phyloP scores from a whole-genome alignment of 352 stramenopile genomes.

The Globisporangium perplexum region DNA sequence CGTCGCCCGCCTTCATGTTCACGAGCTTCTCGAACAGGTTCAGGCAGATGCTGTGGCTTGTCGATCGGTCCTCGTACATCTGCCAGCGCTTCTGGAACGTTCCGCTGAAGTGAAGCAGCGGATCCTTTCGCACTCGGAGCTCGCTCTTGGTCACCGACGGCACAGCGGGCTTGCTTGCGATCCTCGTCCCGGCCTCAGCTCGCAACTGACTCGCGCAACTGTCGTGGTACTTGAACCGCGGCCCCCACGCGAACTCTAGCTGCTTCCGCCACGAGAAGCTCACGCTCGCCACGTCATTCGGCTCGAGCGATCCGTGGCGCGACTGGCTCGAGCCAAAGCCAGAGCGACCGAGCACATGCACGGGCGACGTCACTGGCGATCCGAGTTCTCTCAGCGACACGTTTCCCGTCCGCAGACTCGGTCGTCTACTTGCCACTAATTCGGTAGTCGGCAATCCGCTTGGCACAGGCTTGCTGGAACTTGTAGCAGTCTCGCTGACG shows the following conservation, averaged over 20 bases:
- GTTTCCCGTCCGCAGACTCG: slow-evolving; percentile 2
- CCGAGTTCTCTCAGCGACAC: slow-evolving; percentile 9
- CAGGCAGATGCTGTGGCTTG: slow-evolving; percentile 39
- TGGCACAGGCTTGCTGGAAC: neutral
- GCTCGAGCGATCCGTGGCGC: slow-evolving; percentile 16
- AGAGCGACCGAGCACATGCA: slow-evolving; percentile 4
- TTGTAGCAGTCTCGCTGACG: neutral
- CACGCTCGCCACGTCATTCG: slow-evolving; percentile 19
- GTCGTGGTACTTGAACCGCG: slow-evolving; percentile 41
- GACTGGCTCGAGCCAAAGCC: slow-evolving; percentile 7
- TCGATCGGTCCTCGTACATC: slow-evolving; percentile 45
- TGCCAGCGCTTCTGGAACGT: slow-evolving; percentile 45
- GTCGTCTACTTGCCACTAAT: neutral
- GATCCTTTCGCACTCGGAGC: slow-evolving; percentile 20
- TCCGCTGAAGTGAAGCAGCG: slow-evolving; percentile 39
- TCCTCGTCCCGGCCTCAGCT: neutral
- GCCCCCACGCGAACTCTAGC: slow-evolving; percentile 50
- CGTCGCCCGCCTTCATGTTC: slow-evolving; percentile 25
- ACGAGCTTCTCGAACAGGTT: slow-evolving; percentile 49
- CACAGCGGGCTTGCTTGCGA: neutral
- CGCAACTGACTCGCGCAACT: slow-evolving; percentile 2
- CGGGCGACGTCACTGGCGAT: slow-evolving; percentile 12
- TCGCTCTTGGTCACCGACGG: neutral
- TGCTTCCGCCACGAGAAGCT: slow-evolving; percentile 52
- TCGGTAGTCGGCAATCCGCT: slow-evolving; percentile 2